A percentile compares a stretch with the other conserved stretches of the same genome.
phyloP scores from a whole-genome alignment of 495 filamentous ascomycete species.

The Xylaria telfairii region DNA sequence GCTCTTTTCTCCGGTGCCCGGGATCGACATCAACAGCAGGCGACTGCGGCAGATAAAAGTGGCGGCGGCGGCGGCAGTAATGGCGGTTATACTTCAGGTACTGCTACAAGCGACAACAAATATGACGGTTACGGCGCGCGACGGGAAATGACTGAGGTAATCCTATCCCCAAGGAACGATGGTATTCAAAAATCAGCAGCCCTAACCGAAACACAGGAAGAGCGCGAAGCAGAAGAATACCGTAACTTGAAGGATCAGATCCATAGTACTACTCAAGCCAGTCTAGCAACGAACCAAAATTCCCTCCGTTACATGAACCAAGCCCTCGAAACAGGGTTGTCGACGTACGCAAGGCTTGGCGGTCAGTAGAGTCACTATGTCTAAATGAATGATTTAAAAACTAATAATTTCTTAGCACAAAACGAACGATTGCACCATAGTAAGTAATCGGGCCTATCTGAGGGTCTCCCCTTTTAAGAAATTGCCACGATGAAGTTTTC shows the following conservation, averaged over 20 bases:
- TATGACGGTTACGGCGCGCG: constrained; percentile 69
- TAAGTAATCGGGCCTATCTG: not conserved
- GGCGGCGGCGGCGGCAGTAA: constrained; percentile 30
- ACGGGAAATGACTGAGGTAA: constrained; percentile 72
- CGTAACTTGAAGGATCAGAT: constrained; percentile 16
- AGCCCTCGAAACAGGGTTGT: constrained; percentile 72
- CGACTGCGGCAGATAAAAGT: constrained; percentile 1
- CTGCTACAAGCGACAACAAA: constrained; percentile 37
- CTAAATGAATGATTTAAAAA: too few species aligned
- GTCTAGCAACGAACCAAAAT: constrained; percentile 72
- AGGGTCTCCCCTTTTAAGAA: not conserved
- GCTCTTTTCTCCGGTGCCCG: constrained; percentile 68
- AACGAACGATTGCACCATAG: constrained; percentile 77
- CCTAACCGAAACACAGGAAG: constrained; percentile 43
- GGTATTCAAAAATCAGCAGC: not conserved
- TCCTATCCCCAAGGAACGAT: not conserved
- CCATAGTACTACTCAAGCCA: constrained; percentile 68
- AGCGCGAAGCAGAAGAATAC: constrained; percentile 39
- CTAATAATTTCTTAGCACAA: constrained; percentile 48
- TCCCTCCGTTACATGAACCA: constrained; percentile 69
- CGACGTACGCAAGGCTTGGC: constrained; percentile 72
- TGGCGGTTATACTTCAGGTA: constrained; percentile 37
- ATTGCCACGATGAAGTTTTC: not conserved
- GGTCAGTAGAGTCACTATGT: constrained; percentile 32
- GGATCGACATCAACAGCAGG: constrained; percentile 55